Percentiles rank a stretch among this genome's conserved stretches.
phyloP scores from a whole-genome alignment of 2,329 filamentous ascomycete genomes.

The Gaeumannomyces tritici region DNA sequence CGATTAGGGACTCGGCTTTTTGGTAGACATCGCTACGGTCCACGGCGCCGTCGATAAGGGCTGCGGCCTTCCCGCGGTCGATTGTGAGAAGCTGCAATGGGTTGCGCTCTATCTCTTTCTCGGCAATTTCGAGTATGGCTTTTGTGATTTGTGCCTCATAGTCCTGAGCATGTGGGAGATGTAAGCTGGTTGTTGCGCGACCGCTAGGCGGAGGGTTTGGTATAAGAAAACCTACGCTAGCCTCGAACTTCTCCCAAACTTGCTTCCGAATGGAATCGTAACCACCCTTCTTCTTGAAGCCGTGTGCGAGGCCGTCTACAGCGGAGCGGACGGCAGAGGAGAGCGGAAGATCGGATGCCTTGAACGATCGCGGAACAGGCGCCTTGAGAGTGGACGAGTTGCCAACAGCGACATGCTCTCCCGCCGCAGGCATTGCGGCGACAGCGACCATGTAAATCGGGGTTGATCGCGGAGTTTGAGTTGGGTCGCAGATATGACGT shows the following conservation, averaged over 20 bases:
- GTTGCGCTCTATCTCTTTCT: constrained; percentile 67
- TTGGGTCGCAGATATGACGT: not conserved
- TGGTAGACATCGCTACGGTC: constrained; percentile 70
- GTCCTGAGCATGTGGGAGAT: constrained; percentile 35
- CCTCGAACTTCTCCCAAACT: constrained; percentile 65
- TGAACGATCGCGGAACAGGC: constrained; percentile 41
- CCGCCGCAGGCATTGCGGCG: constrained; percentile 8
- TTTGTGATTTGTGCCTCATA: constrained; percentile 59
- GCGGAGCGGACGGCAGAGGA: constrained; percentile 62
- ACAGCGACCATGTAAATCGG: not conserved
- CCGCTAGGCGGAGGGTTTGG: not conserved
- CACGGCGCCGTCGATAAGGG: constrained; percentile 68
- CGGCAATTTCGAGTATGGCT: constrained; percentile 59
- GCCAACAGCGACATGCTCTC: not conserved
- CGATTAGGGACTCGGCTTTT: constrained; percentile 57
- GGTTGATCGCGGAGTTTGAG: not conserved
- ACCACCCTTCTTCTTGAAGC: constrained; percentile 78
- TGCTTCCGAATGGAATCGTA: constrained; percentile 72
- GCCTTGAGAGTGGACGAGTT: not conserved
- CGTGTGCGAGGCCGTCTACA: constrained; percentile 67
- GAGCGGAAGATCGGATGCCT: constrained; percentile 66
- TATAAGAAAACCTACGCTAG: constrained; percentile 39
- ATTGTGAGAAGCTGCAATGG: constrained; percentile 61
- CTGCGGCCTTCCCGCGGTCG: constrained; percentile 63
- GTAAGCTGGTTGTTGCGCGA: not conserved